Conservation (phyloP, 306 rosid species). For the Citrullus amarus region DNA sequence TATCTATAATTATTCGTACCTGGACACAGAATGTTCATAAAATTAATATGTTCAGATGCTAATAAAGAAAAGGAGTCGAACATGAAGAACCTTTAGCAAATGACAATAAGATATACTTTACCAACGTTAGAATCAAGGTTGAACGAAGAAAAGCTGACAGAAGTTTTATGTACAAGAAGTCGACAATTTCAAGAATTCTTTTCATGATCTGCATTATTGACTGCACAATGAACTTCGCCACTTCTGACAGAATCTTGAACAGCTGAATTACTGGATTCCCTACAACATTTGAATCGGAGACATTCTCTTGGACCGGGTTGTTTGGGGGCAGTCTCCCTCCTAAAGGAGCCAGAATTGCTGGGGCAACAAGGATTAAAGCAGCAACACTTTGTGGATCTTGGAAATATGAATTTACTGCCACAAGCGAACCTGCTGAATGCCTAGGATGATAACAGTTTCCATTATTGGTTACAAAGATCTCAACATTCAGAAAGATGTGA, state of each 20-base stretch:
- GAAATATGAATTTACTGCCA: conserved; percentile 69
- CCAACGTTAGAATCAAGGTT: conserved; percentile 48
- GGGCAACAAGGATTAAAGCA: conserved; percentile 78
- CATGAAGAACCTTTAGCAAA: background rate
- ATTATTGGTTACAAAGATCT: background rate
- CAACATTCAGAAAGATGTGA: conserved; percentile 7
- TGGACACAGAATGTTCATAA: conserved; percentile 12
- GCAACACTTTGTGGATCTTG: conserved; percentile 86
- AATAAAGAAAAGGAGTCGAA: background rate
- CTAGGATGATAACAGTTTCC: conserved; percentile 27
- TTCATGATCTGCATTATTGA: conserved; percentile 39
- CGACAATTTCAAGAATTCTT: conserved; percentile 30
- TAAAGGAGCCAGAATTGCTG: conserved; percentile 61
- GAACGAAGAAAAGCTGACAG: conserved; percentile 58
- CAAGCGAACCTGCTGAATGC: conserved; percentile 91
- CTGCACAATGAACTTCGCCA: conserved; percentile 26
- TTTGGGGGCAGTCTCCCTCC: conserved; percentile 23
- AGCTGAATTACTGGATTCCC: conserved; percentile 35
- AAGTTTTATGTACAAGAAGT: conserved; percentile 41
- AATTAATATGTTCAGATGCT: background rate
- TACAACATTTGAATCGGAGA: conserved; percentile 10
- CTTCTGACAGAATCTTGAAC: conserved; percentile 32
- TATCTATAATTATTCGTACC: conserved; percentile 67
- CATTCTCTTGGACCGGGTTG: conserved; percentile 29
- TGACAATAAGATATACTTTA: conserved; percentile 12